These are phyloP conservation scores for Haemoproteus tartakovskyi DNA, from an alignment of 169 alveolate genomes.

Conservation along the genomic window DNA sequence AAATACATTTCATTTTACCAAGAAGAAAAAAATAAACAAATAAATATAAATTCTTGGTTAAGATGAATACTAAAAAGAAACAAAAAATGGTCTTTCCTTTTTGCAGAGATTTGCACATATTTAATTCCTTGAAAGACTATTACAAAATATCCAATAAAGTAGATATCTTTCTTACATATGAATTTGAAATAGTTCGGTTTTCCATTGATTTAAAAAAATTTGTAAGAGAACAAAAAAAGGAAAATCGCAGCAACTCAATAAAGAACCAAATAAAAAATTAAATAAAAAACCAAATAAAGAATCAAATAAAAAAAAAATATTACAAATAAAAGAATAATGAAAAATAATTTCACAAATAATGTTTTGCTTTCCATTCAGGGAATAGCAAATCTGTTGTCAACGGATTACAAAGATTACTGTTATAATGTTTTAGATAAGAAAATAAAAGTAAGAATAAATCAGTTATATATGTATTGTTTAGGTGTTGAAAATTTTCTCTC, in stretches of 20 bases:
- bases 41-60: not conserved
- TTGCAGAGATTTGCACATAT: constrained; percentile 37
- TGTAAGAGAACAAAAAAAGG: constrained; percentile 12
- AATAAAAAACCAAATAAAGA: not conserved
- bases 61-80: not conserved
- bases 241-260: no score
- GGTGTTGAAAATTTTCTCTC: not conserved
- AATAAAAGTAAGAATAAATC: constrained; percentile 15
- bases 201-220: constrained; percentile 41
- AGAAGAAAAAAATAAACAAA: no score
- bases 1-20: not conserved
- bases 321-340: not conserved
- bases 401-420: constrained; percentile 60
- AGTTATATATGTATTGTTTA: not conserved
- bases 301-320: not conserved
- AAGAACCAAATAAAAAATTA: not conserved
- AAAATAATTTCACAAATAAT: not conserved
- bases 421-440: constrained; percentile 31
- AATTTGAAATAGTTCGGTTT: constrained; percentile 26
- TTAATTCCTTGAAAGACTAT: constrained; percentile 19
- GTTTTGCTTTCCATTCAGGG: constrained; percentile 24
- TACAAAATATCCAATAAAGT: constrained; percentile 34
- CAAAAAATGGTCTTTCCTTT: not conserved
- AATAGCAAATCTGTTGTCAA: constrained; percentile 39
- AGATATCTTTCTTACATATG: constrained; percentile 48